Evolutionary conservation across 2,329 filamentous ascomycete species (phyloP), one percentile per base, ranked within the genome.

Genomic region (Beauveria brongniartii): DNA sequence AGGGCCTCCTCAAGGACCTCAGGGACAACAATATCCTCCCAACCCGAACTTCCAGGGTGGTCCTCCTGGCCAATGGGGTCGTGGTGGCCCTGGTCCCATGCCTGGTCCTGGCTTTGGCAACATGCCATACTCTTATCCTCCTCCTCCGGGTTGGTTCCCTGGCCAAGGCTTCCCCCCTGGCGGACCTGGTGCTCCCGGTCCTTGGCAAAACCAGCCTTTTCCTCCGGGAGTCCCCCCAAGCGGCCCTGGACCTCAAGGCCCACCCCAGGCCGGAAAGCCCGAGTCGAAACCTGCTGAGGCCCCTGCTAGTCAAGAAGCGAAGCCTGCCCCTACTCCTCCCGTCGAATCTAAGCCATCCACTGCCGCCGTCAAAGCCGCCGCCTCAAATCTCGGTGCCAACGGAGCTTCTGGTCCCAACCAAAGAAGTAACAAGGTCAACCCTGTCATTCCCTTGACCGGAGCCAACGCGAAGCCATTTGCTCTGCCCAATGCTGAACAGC

Each of bases 81-180:
- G 81, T 65, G 82, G 79, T 59, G 79, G 71, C 37, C 77, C 78
- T 59, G 83, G 80, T 28, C 88, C 88, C 65, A 84, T 83, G 20
- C 80, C 80, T 30, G 80, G 70, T 8, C 77, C 78, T 61, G 81
- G 84, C 28, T 91, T 88, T 67, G 85, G 85, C 65, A 86, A 86
- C 65, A 88, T 91, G 82, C 88, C 88, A 26, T 61, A 61, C 1
- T 52, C 61, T 8, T 95, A 92, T 71, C 89, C 89, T 64, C 87
- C 86, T 18, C 89, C 86, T 52, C 84, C 85, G 26, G 89, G 88
- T 61, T 95, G 91, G 89, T 93, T 87, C 70, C 89, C 88, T 65
- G 88, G 87, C 7, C 89, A 90, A 73, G 87, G 86, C 28, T 94
- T 91, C 67, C 88, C 86, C 40, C 86, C 83, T 64, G 79, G 67